Conservation (phyloP, 306 rosid genomes). For the Castanea sativa region DNA sequence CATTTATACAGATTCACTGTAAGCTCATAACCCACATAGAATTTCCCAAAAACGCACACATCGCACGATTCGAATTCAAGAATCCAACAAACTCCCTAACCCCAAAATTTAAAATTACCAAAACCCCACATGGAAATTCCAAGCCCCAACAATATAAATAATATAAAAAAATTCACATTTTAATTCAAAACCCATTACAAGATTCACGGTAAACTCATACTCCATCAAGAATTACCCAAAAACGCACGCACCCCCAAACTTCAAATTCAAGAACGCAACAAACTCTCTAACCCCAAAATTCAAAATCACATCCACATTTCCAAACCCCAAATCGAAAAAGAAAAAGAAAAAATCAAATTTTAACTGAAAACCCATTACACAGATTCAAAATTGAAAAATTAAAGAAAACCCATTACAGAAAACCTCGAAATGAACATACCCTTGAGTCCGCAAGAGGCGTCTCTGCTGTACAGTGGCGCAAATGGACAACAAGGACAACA, state of each 20-base stretch:
- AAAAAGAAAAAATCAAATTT: background rate
- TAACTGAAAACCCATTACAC: background rate
- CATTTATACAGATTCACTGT: background rate
- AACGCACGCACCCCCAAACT: too few species aligned
- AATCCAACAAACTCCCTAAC: background rate
- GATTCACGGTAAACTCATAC: too few species aligned
- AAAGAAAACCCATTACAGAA: background rate
- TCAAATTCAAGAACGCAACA: too few species aligned
- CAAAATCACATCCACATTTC: background rate
- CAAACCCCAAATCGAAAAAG: background rate
- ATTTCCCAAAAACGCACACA: background rate
- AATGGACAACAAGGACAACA: slow-evolving; percentile 71
- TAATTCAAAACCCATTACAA: too few species aligned
- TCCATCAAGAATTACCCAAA: too few species aligned
- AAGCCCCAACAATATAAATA: too few species aligned
- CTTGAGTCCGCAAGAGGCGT: slow-evolving; percentile 85
- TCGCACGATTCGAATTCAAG: background rate
- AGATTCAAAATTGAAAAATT: too few species aligned
- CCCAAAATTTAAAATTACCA: too few species aligned
- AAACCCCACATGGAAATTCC: too few species aligned
- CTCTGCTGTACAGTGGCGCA: slow-evolving; percentile 82
- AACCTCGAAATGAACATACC: slow-evolving; percentile 40
- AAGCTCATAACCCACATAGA: background rate
- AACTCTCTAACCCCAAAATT: background rate
- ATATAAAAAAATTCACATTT: too few species aligned